Percentiles rank a stretch among this genome's conserved stretches.
phyloP scores from a whole-genome alignment of 164 flowering plant genomes.

The Liriodendron chinense region DNA sequence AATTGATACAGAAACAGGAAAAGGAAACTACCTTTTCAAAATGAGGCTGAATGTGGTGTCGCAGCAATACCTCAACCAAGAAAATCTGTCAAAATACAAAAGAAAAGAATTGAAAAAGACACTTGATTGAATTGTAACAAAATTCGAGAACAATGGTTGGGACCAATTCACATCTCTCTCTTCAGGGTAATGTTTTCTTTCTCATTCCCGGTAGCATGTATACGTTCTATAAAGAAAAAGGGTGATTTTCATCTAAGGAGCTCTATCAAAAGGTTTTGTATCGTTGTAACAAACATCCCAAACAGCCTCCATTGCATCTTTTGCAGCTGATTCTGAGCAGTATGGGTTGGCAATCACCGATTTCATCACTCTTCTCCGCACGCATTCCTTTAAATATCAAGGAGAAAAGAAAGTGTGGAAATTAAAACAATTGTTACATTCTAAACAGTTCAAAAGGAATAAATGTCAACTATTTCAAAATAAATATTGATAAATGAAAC shows the following conservation, averaged over 20 bases:
- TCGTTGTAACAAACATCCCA: conserved; percentile 97
- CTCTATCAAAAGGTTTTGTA: conserved; percentile 90
- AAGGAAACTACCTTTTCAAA: too few relatives aligned
- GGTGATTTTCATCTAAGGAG: conserved; percentile 46
- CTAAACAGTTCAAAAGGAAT: neutral
- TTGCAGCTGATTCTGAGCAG: conserved; percentile 83
- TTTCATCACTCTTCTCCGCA: conserved; percentile 86
- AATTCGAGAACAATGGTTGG: neutral
- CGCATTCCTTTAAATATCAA: conserved; percentile 56
- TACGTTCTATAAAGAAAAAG: too few relatives aligned
- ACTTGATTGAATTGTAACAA: neutral
- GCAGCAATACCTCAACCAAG: too few relatives aligned
- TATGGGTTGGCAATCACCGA: conserved; percentile 67
- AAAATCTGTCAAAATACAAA: neutral
- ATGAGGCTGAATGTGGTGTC: too few relatives aligned
- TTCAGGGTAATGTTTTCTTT: too few relatives aligned
- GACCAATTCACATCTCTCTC: too few relatives aligned
- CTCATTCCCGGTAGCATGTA: too few relatives aligned
- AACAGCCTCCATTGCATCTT: conserved; percentile 92
- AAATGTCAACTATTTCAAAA: neutral
- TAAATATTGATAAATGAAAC: neutral
- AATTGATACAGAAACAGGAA: too few relatives aligned
- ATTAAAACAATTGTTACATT: neutral
- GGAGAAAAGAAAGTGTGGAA: neutral
- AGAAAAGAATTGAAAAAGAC: neutral